Percentiles rank a stretch among this genome's conserved stretches.
phyloP scores from a whole-genome alignment of 495 filamentous ascomycete species.

The Penicillium subrubescens region DNA sequence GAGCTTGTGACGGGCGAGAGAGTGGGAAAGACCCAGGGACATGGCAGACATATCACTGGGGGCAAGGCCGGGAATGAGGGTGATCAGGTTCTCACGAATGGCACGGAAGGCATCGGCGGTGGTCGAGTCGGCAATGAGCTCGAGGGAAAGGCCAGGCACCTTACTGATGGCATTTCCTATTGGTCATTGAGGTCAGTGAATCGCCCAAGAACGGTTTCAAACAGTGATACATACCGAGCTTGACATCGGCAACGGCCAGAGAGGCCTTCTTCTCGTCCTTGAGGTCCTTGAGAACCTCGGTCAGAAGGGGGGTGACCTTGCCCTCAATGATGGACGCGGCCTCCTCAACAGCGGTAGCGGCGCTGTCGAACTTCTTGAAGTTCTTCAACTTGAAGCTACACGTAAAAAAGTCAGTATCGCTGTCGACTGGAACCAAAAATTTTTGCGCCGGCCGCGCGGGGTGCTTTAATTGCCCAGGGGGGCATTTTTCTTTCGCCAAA shows the following conservation, averaged over 20 bases:
- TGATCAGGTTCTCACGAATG: constrained; percentile 86
- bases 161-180: constrained; percentile 85
- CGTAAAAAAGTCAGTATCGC: constrained; percentile 28
- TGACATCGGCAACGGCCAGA: constrained; percentile 91
- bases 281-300: constrained; percentile 78
- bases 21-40: constrained; percentile 94
- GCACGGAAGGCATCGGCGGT: constrained; percentile 90
- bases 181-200: constrained; percentile 13
- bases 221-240: constrained; percentile 66
- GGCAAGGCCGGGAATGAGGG: constrained; percentile 86
- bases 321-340: constrained; percentile 83
- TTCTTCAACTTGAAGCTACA: constrained; percentile 89
- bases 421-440: constrained; percentile 26
- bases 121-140: constrained; percentile 80
- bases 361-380: constrained; percentile 95
- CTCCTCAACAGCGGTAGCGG: constrained; percentile 82
- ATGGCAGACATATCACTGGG: constrained; percentile 87
- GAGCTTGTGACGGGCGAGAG: constrained; percentile 95
- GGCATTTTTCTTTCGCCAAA: constrained; percentile 6
- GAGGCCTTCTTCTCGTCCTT: constrained; percentile 98
- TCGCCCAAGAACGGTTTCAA: neutral
- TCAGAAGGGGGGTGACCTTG: constrained; percentile 92
- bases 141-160: constrained; percentile 81
- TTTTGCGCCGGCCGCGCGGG: constrained; percentile 23
- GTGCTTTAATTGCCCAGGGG: constrained; percentile 10